Evolutionary conservation across 1,284 basidiomycete species (phyloP), one percentile per base, ranked within the genome.

Genomic region (Schizopora paradoxa): DNA sequence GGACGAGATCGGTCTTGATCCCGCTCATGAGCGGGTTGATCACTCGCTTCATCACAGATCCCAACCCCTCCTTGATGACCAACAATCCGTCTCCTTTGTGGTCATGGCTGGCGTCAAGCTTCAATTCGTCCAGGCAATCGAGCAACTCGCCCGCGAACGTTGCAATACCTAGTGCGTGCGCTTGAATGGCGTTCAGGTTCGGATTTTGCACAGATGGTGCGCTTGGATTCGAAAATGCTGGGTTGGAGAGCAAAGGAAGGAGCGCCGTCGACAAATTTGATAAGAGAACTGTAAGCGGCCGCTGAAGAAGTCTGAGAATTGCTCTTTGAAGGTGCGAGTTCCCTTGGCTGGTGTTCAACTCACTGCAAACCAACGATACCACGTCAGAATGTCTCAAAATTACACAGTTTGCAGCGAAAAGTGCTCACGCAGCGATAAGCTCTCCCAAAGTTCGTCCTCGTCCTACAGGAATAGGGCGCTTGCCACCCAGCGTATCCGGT

Each of bases 101-200:
- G 55, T 86, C 82, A n/a, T 63, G 62, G 45, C 82, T 80, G 16
- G 68, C 61, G 19, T 82, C 82, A 3, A 86, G 66, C 29, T 71
- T 67, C 21, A 85, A 62, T 13, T 76, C 70, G 59, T 87, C 81
- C 41, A 89, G 82, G 13, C 68, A 72, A 54, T 79, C 77, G 21
- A 88, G 66, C 32, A 89, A 62, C 58, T 89, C 86, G 39, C 78
- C 82, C 18, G 81, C 77, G 54, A 90, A 80, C 7, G 70, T 70
- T 0, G 79, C 78, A 34, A 84, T 66, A 3, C 74, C 77, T 33
- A 87, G 61, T 0, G 82, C 83, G 61, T 89, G 82, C 7, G 76
- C 60, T 58, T 90, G 86, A 2, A 77, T 76, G n/a, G 81, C 61
- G 53, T 82, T 86, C 14, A 70, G 72, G 47, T 67, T 70, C 5